phyloP scores from a whole-genome alignment of 108 stramenopile genomes.

The Cyclotella baltica region DNA sequence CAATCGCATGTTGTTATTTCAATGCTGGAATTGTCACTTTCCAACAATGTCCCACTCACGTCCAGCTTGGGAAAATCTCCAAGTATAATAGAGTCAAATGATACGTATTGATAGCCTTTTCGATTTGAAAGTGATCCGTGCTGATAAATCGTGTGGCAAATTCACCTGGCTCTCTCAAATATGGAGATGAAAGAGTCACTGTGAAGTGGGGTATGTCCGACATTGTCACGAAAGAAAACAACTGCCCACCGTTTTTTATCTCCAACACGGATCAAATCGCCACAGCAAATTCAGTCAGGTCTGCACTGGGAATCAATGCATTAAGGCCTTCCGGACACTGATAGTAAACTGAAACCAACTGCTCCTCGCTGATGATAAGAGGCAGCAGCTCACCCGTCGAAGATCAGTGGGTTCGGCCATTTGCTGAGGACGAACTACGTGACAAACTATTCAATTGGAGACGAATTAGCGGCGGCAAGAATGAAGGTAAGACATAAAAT shows the following conservation, averaged over 20 bases:
- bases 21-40: slow-evolving; percentile 24
- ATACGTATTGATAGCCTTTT: slow-evolving; percentile 74
- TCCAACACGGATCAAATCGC: slow-evolving; percentile 80
- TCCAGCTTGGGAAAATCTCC: slow-evolving; percentile 66
- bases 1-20: slow-evolving; percentile 64
- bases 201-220: slow-evolving; percentile 38
- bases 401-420: no score
- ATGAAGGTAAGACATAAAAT: no score
- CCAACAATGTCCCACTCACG: slow-evolving; percentile 51
- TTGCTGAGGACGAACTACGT: no score
- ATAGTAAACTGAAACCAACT: no score
- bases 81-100: slow-evolving; percentile 69
- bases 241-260: slow-evolving; percentile 32
- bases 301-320: slow-evolving; percentile 40
- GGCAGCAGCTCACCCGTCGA: no score
- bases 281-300: slow-evolving; percentile 48
- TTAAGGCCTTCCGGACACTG: slow-evolving; percentile 54
- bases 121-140: slow-evolving; percentile 25
- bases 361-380: no score
- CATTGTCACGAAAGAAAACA: slow-evolving; percentile 62
- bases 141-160: slow-evolving; percentile 50
- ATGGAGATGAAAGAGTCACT: slow-evolving; percentile 61
- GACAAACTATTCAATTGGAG: no score
- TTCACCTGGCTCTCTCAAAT: slow-evolving; percentile 39
- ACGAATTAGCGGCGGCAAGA: no score